phyloP scores from a whole-genome alignment of 441 rosid genomes.

The Pelargonium hybrid region DNA sequence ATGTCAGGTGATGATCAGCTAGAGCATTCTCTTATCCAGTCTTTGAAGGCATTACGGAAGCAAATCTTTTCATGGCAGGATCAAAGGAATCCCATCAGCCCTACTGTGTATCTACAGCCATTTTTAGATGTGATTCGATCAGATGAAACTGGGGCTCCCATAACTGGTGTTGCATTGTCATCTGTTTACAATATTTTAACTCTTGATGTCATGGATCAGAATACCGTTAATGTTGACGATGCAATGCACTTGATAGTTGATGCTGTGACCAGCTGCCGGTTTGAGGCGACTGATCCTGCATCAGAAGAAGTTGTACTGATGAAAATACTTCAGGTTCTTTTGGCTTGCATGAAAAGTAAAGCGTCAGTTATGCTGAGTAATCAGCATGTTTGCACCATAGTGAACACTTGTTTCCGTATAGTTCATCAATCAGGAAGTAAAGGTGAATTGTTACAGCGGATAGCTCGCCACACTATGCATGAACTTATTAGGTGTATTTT shows the following conservation, averaged over 20 bases:
- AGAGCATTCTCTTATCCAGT: slow-evolving; percentile 83
- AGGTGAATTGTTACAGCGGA: slow-evolving; percentile 80
- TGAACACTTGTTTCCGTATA: slow-evolving; percentile 82
- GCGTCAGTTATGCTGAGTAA: slow-evolving; percentile 67
- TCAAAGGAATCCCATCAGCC: slow-evolving; percentile 58
- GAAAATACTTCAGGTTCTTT: slow-evolving; percentile 96
- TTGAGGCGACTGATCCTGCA: slow-evolving; percentile 93
- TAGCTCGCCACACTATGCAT: slow-evolving; percentile 91
- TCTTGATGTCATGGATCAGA: slow-evolving; percentile 59
- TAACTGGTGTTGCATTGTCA: slow-evolving; percentile 90
- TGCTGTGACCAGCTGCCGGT: slow-evolving; percentile 79
- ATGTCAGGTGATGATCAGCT: slow-evolving; percentile 77
- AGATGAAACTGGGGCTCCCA: slow-evolving; percentile 91
- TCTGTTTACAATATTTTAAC: slow-evolving; percentile 81
- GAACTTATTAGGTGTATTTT: slow-evolving; percentile 85
- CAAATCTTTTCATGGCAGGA: slow-evolving; percentile 70
- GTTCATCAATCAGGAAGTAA: slow-evolving; percentile 90
- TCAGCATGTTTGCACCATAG: slow-evolving; percentile 76
- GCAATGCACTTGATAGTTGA: slow-evolving; percentile 82
- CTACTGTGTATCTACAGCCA: slow-evolving; percentile 65
- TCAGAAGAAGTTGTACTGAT: slow-evolving; percentile 93
- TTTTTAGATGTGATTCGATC: slow-evolving; percentile 85
- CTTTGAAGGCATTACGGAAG: slow-evolving; percentile 74
- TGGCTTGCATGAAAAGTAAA: slow-evolving; percentile 88
- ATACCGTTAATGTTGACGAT: slow-evolving; percentile 63